These are phyloP conservation scores for Trichoderma asperelloides DNA, from an alignment of 495 filamentous ascomycete genomes.

Conservation along the genomic window DNA sequence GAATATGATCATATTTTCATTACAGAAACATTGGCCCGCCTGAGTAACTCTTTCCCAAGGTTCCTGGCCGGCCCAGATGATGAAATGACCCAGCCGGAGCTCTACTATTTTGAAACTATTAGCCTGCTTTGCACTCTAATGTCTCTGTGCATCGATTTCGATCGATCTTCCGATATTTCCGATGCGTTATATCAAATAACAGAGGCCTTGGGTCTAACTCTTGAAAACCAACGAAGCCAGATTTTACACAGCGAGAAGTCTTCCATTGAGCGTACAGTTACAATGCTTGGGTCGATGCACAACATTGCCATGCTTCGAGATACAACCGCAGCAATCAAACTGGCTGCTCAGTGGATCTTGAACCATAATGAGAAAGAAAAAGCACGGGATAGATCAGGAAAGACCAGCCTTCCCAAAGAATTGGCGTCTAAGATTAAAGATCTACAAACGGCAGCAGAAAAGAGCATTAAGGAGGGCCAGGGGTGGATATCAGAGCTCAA, in stretches of 20 bases:
- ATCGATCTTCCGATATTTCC: neutral
- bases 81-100: constrained; percentile 17
- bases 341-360: constrained; percentile 24
- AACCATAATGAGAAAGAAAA: constrained; percentile 27
- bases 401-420: constrained; percentile 25
- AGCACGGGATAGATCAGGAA: constrained; percentile 28
- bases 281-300: constrained; percentile 16
- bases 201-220: neutral
- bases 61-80: constrained; percentile 19
- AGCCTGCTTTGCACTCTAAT: neutral
- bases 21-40: constrained; percentile 16
- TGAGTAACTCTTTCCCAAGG: constrained; percentile 25
- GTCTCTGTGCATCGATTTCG: neutral
- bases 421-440: constrained; percentile 27
- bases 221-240: neutral
- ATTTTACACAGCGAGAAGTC: neutral
- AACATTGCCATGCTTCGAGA: constrained; percentile 27
- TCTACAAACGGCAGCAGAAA: constrained; percentile 20
- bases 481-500: constrained; percentile 15
- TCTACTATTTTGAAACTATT: constrained; percentile 18
- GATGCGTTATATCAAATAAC: neutral
- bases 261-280: neutral
- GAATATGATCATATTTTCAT: constrained; percentile 29
- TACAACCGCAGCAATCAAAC: constrained; percentile 26
- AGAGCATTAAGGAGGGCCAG: constrained; percentile 24